Conservation (phyloP, 495 filamentous ascomycete genomes). For the Corynascus novoguineensis region DNA sequence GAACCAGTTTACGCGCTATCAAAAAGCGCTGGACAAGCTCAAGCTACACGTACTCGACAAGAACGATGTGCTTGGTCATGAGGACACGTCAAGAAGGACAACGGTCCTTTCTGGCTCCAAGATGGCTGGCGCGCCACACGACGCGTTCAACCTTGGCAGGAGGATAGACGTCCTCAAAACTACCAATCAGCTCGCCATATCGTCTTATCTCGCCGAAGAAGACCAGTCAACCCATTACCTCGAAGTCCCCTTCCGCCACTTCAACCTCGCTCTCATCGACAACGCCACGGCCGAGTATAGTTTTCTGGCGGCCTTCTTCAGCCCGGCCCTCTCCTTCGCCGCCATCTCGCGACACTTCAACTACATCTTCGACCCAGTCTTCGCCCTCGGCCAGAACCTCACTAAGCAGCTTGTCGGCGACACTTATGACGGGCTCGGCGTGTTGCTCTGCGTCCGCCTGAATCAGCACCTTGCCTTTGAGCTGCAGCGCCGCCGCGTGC, state of each 20-base stretch:
- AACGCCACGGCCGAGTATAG: conserved; percentile 94
- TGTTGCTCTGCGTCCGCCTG: conserved; percentile 83
- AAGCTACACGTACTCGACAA: conserved; percentile 78
- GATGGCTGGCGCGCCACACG: conserved; percentile 61
- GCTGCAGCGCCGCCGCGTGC: conserved; percentile 83
- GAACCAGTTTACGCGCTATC: conserved; percentile 86
- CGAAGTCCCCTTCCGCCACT: conserved; percentile 84
- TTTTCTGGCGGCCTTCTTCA: conserved; percentile 87
- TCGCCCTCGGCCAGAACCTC: conserved; percentile 68
- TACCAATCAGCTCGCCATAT: conserved; percentile 62
- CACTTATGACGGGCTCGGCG: conserved; percentile 76
- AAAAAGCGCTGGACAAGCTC: conserved; percentile 74
- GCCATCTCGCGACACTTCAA: conserved; percentile 61
- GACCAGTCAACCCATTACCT: conserved; percentile 78
- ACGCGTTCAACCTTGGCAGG: conserved; percentile 81
- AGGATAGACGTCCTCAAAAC: conserved; percentile 73
- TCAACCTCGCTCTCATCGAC: conserved; percentile 89
- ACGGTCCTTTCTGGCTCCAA: conserved; percentile 42
- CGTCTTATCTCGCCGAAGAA: conserved; percentile 82
- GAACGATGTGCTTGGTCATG: conserved; percentile 75
- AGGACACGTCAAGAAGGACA: conserved; percentile 60
- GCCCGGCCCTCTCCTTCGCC: conserved; percentile 51
- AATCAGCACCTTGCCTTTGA: conserved; percentile 93
- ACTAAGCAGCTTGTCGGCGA: conserved; percentile 71
- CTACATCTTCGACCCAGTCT: conserved; percentile 79